phyloP scores from a whole-genome alignment of 78 protist species.

The Speleostelium caveatum region DNA sequence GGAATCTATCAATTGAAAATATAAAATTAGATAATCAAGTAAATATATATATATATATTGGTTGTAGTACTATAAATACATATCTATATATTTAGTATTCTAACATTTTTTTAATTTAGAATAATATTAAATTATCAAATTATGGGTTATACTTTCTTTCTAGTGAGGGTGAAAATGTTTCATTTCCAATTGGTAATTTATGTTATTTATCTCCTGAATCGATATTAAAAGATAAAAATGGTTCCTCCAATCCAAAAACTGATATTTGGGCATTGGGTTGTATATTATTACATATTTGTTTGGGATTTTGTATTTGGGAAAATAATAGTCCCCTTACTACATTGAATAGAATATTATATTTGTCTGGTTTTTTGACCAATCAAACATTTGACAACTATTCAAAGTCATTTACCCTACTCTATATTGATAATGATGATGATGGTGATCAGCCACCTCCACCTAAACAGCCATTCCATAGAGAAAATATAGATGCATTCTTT shows the following conservation, averaged over 20 bases:
- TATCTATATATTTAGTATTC: background rate
- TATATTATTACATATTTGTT: slow-evolving; percentile 18
- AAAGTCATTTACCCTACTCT: background rate
- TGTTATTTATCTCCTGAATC: slow-evolving; percentile 63
- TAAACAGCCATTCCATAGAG: background rate
- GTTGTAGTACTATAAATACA: background rate
- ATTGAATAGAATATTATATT: slow-evolving; percentile 36
- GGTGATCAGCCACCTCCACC: background rate
- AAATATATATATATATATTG: background rate
- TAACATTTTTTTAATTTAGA: slow-evolving; percentile 4
- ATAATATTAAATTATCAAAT: slow-evolving; percentile 49
- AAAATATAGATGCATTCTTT: background rate
- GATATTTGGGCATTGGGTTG: slow-evolving; percentile 80
- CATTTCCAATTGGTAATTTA: slow-evolving; percentile 77
- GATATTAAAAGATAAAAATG: slow-evolving; percentile 30
- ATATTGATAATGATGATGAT: background rate
- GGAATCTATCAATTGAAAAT: slow-evolving; percentile 69
- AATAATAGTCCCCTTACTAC: slow-evolving; percentile 24
- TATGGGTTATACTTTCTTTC: slow-evolving; percentile 60
- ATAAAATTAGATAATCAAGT: slow-evolving; percentile 56
- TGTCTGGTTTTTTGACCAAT: slow-evolving; percentile 23
- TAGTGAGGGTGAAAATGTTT: slow-evolving; percentile 68
- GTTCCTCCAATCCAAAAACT: slow-evolving; percentile 48
- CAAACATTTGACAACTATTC: slow-evolving; percentile 17
- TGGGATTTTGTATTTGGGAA: slow-evolving; percentile 52